Percentiles rank a stretch among this genome's conserved stretches.
Conservation (phyloP, 495 filamentous ascomycete species). For the Cercophora newfieldiana region DNA sequence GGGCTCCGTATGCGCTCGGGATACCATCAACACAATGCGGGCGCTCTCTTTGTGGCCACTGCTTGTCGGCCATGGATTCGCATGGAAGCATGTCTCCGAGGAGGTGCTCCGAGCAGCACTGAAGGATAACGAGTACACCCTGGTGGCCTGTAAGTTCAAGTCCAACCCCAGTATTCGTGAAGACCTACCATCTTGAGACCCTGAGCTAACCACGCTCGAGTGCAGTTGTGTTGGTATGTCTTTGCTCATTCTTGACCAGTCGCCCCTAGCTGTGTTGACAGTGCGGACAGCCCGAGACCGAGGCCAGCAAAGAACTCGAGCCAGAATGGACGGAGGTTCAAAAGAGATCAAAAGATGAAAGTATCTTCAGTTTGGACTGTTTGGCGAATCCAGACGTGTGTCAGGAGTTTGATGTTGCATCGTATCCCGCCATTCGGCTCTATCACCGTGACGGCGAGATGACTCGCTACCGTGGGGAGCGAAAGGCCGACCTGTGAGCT, state of each 20-base stretch:
- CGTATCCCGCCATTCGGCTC: constrained; percentile 38
- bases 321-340: constrained; percentile 15
- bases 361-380: constrained; percentile 35
- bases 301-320: constrained; percentile 12
- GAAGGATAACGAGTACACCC: not conserved
- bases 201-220: not conserved
- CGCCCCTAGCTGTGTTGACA: not conserved
- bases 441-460: constrained; percentile 21
- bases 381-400: constrained; percentile 20
- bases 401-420: constrained; percentile 30
- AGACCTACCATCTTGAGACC: too few species aligned
- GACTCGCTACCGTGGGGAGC: constrained; percentile 23
- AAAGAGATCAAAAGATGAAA: not conserved
- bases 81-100: not conserved
- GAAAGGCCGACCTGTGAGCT: constrained; percentile 1
- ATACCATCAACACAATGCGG: not conserved
- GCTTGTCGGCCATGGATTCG: constrained; percentile 13
- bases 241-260: not conserved
- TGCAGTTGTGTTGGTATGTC: not conserved
- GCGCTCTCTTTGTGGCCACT: constrained; percentile 5
- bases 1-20: not conserved
- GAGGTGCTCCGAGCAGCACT: not conserved
- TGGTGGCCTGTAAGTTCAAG: not conserved
- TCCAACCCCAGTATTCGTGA: too few species aligned
- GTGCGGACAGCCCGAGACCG: not conserved